Evolutionary conservation across 2,329 filamentous ascomycete species (phyloP).

Genomic region (Leptographium galeiforme): DNA sequence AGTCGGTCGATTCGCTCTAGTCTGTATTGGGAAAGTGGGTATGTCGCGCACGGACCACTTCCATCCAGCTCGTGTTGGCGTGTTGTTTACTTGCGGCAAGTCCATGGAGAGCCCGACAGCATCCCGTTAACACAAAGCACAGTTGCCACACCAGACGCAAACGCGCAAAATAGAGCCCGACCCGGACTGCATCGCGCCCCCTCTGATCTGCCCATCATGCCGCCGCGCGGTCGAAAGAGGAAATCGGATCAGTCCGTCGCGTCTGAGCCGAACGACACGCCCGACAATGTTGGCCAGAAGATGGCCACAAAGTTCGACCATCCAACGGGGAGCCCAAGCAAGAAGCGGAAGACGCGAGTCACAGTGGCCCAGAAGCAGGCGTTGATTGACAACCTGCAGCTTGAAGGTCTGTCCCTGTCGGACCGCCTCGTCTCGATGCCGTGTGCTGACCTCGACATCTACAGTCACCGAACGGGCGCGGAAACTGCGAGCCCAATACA

Average conservation of each 20-base stretch:
- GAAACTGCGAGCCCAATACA: constrained; percentile 79
- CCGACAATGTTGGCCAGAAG: constrained; percentile 13
- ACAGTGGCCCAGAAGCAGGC: constrained; percentile 68
- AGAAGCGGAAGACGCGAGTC: constrained; percentile 47
- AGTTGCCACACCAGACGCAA: no score
- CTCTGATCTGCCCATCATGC: constrained; percentile 22
- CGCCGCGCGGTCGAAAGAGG: constrained; percentile 32
- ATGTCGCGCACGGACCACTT: constrained; percentile 8
- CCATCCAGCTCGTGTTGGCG: background rate
- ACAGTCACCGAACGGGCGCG: constrained; percentile 77
- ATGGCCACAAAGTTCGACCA: constrained; percentile 20
- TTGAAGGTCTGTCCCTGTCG: constrained; percentile 54
- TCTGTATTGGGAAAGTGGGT: constrained; percentile 5
- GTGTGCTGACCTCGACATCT: background rate
- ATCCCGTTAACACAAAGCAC: no score
- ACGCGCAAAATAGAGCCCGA: no score
- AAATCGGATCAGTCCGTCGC: constrained; percentile 25
- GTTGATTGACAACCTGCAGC: constrained; percentile 75
- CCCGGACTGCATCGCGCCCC: background rate
- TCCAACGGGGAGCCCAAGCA: constrained; percentile 43
- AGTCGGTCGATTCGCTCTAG: background rate
- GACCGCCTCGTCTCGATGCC: background rate
- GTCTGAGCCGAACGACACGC: constrained; percentile 14
- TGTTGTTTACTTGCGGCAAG: constrained; percentile 9
- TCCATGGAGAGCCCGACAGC: no score